Evolutionary conservation across 225 moss, liverwort and hornwort genomes (phyloP), one percentile per base, ranked within the genome.

Genomic region (Pseudoscleropodium purum): DNA sequence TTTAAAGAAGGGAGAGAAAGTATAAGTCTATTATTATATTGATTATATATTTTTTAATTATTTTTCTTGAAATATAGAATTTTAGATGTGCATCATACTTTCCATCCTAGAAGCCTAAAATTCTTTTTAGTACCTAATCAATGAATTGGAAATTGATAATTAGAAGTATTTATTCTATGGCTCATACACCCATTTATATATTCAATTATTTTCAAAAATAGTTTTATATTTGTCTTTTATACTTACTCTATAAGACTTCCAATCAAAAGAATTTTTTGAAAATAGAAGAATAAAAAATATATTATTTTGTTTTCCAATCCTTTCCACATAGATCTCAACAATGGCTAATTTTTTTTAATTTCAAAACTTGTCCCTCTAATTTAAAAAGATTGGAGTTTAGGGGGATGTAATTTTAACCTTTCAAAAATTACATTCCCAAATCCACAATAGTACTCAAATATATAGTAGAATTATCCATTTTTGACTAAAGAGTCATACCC

Each of bases 351-450:
- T 72, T 18, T 72, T 72, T 41, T 72, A 72, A 25, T 26, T 72
- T 41, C 8, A 41, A 41, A 41, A 26, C 8, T 41, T 37, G 3
- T 41, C 15, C 8, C 5, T 72, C 5, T 0, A 72, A 72, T 72
- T 72, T 8, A 72, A 72, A 26, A 72, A 41, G 72, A 26, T 41
- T 15, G 27, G 3, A 41, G 13, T 72, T 1, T 41, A 25, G 4
- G 2, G 2, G 1, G 2, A 72, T 25, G 41, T 0, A 25, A 0
- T 41, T 15, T 9, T 47, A 9, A 8, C 9, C 39, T 4, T 72
- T 43, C 9, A 72, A 72, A 41, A 72, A 3, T 26, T 72, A 5
- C 26, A 70, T 14, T 41, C 14, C 5, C 15, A 8, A 72, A 72
- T 41, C 7, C 0, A 2, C 7, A n/a, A 25, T 25, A 15, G 5